These are phyloP conservation scores for Paraleonurus japonicus DNA, from an alignment of 257 asterid species.

Conservation along the genomic window DNA sequence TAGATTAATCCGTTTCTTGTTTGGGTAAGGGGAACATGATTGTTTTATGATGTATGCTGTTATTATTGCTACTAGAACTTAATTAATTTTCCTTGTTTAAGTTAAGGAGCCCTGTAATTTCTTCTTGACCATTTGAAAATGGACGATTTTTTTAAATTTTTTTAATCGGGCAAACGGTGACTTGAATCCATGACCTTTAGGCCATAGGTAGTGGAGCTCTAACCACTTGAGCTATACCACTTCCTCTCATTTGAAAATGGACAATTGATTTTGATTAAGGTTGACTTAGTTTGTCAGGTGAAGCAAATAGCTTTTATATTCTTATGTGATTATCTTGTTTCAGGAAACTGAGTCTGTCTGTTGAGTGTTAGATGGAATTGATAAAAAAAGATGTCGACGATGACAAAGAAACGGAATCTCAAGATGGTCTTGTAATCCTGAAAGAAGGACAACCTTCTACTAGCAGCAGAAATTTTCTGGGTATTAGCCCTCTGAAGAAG, in stretches of 20 bases:
- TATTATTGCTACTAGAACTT: not conserved
- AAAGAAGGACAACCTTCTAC: constrained; percentile 51
- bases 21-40: not conserved
- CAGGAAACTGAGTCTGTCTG: constrained; percentile 33
- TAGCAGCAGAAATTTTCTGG: constrained; percentile 39
- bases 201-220: too few relatives aligned
- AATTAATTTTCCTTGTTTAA: not conserved
- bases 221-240: too few relatives aligned
- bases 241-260: not conserved
- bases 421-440: constrained; percentile 37
- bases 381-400: constrained; percentile 49
- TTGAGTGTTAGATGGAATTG: constrained; percentile 49
- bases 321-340: constrained; percentile 23
- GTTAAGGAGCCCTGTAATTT: not conserved
- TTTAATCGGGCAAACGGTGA: too few relatives aligned
- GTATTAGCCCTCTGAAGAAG: constrained; percentile 46
- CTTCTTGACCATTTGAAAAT: constrained; percentile 5
- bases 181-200: too few relatives aligned
- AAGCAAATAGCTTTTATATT: not conserved
- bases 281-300: not conserved
- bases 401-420: constrained; percentile 43
- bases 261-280: not conserved
- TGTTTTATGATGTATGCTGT: not conserved
- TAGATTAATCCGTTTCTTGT: not conserved
- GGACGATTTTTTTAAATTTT: too few relatives aligned